These are phyloP conservation scores for Aureobasidium lini DNA, from an alignment of 2,329 filamentous ascomycete species.

Conservation along the genomic window DNA sequence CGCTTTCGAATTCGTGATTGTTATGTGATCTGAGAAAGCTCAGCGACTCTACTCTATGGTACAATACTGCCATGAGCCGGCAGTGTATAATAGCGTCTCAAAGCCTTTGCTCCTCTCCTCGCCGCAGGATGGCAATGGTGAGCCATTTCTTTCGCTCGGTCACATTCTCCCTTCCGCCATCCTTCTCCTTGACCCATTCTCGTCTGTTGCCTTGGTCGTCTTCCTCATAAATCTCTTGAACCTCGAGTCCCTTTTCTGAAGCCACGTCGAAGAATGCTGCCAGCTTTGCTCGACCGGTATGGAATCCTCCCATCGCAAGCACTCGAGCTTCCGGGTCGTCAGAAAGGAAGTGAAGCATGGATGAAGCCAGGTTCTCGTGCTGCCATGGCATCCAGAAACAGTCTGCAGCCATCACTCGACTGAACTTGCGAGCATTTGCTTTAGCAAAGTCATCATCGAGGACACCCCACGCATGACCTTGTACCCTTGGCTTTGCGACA, in stretches of 20 bases:
- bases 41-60: too few species aligned
- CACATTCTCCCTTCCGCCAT: slow-evolving; percentile 55
- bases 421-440: slow-evolving; percentile 40
- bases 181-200: slow-evolving; percentile 47
- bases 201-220: slow-evolving; percentile 58
- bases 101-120: background rate
- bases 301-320: slow-evolving; percentile 64
- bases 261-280: slow-evolving; percentile 57
- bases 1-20: too few species aligned
- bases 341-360: slow-evolving; percentile 56
- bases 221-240: slow-evolving; percentile 62
- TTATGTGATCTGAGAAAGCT: background rate
- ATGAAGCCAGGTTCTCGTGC: slow-evolving; percentile 57
- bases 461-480: slow-evolving; percentile 60
- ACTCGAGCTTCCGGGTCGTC: slow-evolving; percentile 41
- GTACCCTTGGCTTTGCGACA: slow-evolving; percentile 34
- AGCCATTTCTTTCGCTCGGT: slow-evolving; percentile 63
- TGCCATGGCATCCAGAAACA: slow-evolving; percentile 70
- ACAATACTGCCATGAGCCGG: too few species aligned
- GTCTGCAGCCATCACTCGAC: slow-evolving; percentile 61
- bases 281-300: slow-evolving; percentile 61
- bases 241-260: slow-evolving; percentile 44
- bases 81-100: background rate
- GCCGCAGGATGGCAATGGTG: slow-evolving; percentile 44
- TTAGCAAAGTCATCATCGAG: slow-evolving; percentile 35